Percentiles rank a stretch among this genome's conserved stretches.
phyloP scores from a whole-genome alignment of 2,329 filamentous ascomycete genomes.

The Amesomyces nigricolor region DNA sequence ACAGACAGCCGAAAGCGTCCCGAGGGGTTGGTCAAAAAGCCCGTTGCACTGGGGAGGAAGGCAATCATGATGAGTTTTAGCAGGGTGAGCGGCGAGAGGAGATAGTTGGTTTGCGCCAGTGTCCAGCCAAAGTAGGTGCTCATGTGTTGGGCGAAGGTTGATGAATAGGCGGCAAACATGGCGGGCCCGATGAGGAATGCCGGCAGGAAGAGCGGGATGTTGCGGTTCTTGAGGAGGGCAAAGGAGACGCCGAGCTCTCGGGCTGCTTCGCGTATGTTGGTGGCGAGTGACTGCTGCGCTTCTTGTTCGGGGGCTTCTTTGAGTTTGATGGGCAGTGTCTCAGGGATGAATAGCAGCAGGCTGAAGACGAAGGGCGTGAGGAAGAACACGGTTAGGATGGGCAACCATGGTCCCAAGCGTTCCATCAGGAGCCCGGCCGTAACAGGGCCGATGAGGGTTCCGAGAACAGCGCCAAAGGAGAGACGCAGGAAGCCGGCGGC shows the following conservation, averaged over 20 bases:
- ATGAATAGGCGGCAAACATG: conserved; percentile 18
- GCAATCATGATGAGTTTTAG: conserved; percentile 20
- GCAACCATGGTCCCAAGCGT: conserved; percentile 20
- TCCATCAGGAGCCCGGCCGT: conserved; percentile 23
- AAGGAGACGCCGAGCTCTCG: conserved; percentile 16
- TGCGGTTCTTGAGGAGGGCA: conserved; percentile 18
- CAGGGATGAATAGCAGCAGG: conserved; percentile 20
- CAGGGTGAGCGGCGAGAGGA: conserved; percentile 17
- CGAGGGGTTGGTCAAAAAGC: conserved; percentile 9
- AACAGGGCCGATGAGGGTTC: conserved; percentile 19
- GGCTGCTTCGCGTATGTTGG: conserved; percentile 5
- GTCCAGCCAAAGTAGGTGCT: conserved; percentile 26
- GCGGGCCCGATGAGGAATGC: conserved; percentile 21
- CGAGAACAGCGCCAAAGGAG: conserved; percentile 19
- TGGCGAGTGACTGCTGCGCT: background rate
- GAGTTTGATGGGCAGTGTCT: conserved; percentile 20
- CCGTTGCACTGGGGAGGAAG: conserved; percentile 12
- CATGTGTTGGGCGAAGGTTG: conserved; percentile 22
- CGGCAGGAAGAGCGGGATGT: conserved; percentile 17
- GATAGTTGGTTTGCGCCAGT: conserved; percentile 21
- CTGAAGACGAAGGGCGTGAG: conserved; percentile 18
- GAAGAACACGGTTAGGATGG: conserved; percentile 20
- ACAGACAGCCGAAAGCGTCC: conserved; percentile 19
- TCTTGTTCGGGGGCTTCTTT: background rate
- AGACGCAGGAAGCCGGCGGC: conserved; percentile 19